Percentiles rank a stretch among this genome's conserved stretches.
Conservation (phyloP, 2,329 filamentous ascomycete genomes). For the Aureobasidium mangrovei region DNA sequence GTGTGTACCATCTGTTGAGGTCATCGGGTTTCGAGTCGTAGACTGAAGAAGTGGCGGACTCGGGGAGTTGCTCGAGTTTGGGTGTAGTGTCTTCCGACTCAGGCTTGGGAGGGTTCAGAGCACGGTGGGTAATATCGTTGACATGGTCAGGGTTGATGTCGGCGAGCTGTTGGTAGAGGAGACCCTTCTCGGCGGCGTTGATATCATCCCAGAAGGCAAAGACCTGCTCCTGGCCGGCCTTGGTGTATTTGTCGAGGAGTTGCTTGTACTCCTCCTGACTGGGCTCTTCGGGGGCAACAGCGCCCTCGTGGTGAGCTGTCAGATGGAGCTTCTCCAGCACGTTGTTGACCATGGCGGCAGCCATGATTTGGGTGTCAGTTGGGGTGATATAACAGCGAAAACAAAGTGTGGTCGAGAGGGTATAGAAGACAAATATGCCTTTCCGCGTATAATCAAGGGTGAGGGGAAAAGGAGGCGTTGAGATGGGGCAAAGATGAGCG, state of each 20-base stretch:
- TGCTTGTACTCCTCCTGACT: constrained; percentile 56
- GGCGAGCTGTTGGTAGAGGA: constrained; percentile 72
- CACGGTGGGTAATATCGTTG: constrained; percentile 75
- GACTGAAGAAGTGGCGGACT: constrained; percentile 77
- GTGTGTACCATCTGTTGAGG: constrained; percentile 74
- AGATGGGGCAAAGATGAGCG: not conserved
- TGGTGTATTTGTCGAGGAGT: constrained; percentile 63
- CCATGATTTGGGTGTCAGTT: constrained; percentile 23
- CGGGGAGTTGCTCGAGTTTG: constrained; percentile 76
- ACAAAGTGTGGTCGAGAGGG: not conserved
- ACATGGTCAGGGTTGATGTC: constrained; percentile 77
- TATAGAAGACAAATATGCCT: not conserved
- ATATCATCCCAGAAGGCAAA: constrained; percentile 84
- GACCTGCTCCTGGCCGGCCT: constrained; percentile 71
- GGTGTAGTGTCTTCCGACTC: constrained; percentile 45
- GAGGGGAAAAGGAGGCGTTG: not conserved
- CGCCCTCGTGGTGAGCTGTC: constrained; percentile 25
- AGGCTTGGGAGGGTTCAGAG: constrained; percentile 64
- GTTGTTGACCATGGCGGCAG: constrained; percentile 31
- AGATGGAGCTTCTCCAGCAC: constrained; percentile 36
- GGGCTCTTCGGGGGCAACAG: constrained; percentile 42
- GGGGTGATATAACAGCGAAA: not conserved
- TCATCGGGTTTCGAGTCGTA: constrained; percentile 76
- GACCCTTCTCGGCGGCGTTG: constrained; percentile 59
- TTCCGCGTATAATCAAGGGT: too few species aligned